Conservation (phyloP, 169 alveolate species). For the Eimeria praecox region DNA sequence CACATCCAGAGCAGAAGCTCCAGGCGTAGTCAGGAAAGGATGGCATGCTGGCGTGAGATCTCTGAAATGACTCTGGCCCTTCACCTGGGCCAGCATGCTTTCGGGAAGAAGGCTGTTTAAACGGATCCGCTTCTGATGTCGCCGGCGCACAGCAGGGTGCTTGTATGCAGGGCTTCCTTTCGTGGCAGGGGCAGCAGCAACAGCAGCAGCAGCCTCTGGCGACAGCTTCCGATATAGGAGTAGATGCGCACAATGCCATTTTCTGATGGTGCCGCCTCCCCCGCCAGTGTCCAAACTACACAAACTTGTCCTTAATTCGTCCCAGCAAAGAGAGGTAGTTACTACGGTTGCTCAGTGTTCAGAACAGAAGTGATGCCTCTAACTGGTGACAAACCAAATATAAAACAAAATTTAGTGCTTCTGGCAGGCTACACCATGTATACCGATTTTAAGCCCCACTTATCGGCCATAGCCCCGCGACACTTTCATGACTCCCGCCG, state of each 20-base stretch:
- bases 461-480: not conserved
- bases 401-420: not conserved
- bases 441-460: not conserved
- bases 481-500: not conserved
- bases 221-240: not conserved
- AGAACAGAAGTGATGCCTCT: not conserved
- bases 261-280: not conserved
- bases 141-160: not conserved
- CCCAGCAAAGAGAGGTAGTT: not conserved
- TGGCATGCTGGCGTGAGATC: not conserved
- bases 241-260: constrained; percentile 48
- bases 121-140: not conserved
- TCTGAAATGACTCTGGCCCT: not conserved
- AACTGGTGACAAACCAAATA: not conserved
- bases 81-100: not conserved
- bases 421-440: not conserved
- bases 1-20: not conserved
- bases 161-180: not conserved
- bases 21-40: not conserved
- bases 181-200: constrained; percentile 45
- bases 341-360: not conserved
- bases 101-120: not conserved
- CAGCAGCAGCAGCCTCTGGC: constrained; percentile 55
- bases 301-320: not conserved
- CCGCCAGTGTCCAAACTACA: not conserved